These are phyloP conservation scores for Exophiala sideris DNA, from an alignment of 2,329 filamentous ascomycete species.

Conservation along the genomic window DNA sequence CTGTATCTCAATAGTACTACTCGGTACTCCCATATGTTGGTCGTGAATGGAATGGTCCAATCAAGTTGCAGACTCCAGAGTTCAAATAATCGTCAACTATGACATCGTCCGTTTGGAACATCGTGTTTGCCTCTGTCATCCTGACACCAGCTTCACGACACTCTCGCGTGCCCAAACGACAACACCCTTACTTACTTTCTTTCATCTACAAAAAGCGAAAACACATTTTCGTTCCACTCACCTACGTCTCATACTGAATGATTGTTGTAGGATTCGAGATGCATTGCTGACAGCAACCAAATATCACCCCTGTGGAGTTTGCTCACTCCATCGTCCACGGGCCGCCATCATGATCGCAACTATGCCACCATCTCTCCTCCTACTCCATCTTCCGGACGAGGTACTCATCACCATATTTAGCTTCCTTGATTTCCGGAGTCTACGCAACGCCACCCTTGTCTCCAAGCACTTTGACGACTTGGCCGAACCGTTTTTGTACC, in stretches of 20 bases:
- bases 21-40: too few species aligned
- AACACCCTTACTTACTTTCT: background rate
- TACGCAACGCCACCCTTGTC: constrained; percentile 17
- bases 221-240: background rate
- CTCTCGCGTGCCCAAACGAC: background rate
- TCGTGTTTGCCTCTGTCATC: background rate
- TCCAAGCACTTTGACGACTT: constrained; percentile 25
- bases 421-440: constrained; percentile 19
- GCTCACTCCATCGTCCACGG: background rate
- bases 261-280: too few species aligned
- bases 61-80: background rate
- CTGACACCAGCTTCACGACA: background rate
- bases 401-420: constrained; percentile 26
- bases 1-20: too few species aligned
- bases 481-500: constrained; percentile 27
- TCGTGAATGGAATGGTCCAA: background rate
- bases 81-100: background rate
- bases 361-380: constrained; percentile 16
- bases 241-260: background rate
- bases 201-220: background rate
- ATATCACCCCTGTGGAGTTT: background rate
- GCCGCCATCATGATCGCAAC: constrained; percentile 20
- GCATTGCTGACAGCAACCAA: too few species aligned
- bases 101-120: background rate
- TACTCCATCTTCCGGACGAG: constrained; percentile 27